Percentiles rank a stretch among this genome's conserved stretches.
phyloP scores from a whole-genome alignment of 768 basidiomycete genomes.

The Suillus clintonianus region DNA sequence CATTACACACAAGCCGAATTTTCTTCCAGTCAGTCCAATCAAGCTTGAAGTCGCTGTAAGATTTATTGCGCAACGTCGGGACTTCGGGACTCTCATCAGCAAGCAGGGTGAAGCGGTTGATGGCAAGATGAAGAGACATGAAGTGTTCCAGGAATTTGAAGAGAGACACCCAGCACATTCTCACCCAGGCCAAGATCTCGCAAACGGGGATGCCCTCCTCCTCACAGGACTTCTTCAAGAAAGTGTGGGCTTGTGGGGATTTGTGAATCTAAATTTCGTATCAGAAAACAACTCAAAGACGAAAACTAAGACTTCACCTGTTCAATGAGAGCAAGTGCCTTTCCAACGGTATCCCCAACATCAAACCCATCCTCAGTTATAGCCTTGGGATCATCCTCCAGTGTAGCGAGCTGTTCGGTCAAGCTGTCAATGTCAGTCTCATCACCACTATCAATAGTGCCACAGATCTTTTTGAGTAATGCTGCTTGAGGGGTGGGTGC shows the following conservation, averaged over 20 bases:
- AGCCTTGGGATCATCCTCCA: background rate
- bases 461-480: background rate
- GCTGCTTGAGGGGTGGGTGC: background rate
- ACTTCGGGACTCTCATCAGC: slow-evolving; percentile 24
- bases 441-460: background rate
- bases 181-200: background rate
- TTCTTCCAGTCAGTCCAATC: slow-evolving; percentile 23
- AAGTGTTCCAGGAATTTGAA: background rate
- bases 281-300: background rate
- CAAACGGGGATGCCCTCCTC: background rate
- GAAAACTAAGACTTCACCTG: background rate
- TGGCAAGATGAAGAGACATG: background rate
- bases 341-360: background rate
- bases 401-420: background rate
- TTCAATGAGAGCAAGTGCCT: background rate
- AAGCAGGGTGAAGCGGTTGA: background rate
- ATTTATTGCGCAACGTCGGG: slow-evolving; percentile 2
- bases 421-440: background rate
- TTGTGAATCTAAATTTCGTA: background rate
- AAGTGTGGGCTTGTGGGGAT: background rate
- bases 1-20: slow-evolving; percentile 22
- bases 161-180: background rate
- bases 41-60: slow-evolving; percentile 24
- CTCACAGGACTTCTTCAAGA: background rate
- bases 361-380: background rate